Conservation (phyloP, 768 basidiomycete genomes). For the Pleurotus ostreatus region DNA sequence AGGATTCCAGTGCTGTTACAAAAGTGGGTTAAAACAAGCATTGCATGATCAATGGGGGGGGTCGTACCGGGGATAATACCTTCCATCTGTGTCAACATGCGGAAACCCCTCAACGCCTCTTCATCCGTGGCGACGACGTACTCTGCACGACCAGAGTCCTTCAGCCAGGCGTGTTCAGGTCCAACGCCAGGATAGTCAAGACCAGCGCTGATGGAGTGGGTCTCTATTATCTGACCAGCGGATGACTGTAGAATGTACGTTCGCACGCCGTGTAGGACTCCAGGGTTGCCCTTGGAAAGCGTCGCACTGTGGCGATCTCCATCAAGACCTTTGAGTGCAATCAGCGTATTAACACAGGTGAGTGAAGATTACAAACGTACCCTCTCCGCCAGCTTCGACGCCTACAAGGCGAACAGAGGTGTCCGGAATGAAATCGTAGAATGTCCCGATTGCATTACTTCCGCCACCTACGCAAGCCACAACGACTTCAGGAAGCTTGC, state of each 20-base stretch:
- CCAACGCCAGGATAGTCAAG: constrained; percentile 97
- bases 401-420: constrained; percentile 83
- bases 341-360: background rate
- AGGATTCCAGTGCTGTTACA: constrained; percentile 79
- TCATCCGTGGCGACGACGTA: constrained; percentile 94
- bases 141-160: constrained; percentile 90
- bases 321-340: constrained; percentile 52
- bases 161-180: constrained; percentile 97
- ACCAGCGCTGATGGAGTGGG: constrained; percentile 95
- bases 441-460: constrained; percentile 95
- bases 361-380: constrained; percentile 30
- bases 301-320: constrained; percentile 91
- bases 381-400: constrained; percentile 98
- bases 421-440: constrained; percentile 94
- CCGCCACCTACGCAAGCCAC: constrained; percentile 98
- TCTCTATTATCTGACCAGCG: constrained; percentile 93
- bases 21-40: background rate
- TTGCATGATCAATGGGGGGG: background rate
- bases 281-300: constrained; percentile 84
- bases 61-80: constrained; percentile 91
- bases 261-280: constrained; percentile 93
- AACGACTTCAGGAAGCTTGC: constrained; percentile 90
- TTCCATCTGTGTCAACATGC: constrained; percentile 86
- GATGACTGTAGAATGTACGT: constrained; percentile 91
- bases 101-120: constrained; percentile 88